These are phyloP conservation scores for Brasenia schreberi DNA, from an alignment of 164 flowering plant genomes.

Conservation along the genomic window DNA sequence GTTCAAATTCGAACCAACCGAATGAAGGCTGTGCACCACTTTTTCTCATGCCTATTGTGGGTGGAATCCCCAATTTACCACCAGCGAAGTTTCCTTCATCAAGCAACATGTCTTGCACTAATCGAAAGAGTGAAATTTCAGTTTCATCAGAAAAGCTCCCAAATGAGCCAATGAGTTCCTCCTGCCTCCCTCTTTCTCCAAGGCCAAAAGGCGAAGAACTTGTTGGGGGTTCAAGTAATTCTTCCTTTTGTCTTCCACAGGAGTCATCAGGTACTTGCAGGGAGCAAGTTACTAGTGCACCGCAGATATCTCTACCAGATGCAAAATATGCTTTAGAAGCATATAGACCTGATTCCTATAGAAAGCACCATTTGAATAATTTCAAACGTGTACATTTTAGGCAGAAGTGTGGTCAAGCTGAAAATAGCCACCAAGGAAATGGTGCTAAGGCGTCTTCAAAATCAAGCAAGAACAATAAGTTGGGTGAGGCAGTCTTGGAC, in stretches of 20 bases:
- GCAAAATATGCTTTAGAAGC: background rate
- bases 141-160: slow-evolving; percentile 18
- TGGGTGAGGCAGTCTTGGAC: slow-evolving; percentile 24
- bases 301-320: background rate
- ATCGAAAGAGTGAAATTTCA: slow-evolving; percentile 23
- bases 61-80: slow-evolving; percentile 24
- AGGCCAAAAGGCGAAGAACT: background rate
- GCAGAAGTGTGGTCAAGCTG: slow-evolving; percentile 29
- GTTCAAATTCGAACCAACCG: background rate
- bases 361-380: background rate
- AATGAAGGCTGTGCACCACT: slow-evolving; percentile 26
- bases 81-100: background rate
- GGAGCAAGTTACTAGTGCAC: background rate
- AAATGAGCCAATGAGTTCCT: slow-evolving; percentile 28
- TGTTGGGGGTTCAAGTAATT: slow-evolving; percentile 2
- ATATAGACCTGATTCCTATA: background rate
- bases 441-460: slow-evolving; percentile 53
- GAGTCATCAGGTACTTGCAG: slow-evolving; percentile 28
- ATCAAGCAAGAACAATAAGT: slow-evolving; percentile 41
- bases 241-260: slow-evolving; percentile 16
- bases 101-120: background rate
- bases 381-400: background rate
- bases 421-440: slow-evolving; percentile 48
- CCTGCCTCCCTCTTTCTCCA: background rate
- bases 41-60: slow-evolving; percentile 17